These are phyloP conservation scores for Neurospora sp. DNA, from an alignment of 2,329 filamentous ascomycete genomes.

Conservation along the genomic window DNA sequence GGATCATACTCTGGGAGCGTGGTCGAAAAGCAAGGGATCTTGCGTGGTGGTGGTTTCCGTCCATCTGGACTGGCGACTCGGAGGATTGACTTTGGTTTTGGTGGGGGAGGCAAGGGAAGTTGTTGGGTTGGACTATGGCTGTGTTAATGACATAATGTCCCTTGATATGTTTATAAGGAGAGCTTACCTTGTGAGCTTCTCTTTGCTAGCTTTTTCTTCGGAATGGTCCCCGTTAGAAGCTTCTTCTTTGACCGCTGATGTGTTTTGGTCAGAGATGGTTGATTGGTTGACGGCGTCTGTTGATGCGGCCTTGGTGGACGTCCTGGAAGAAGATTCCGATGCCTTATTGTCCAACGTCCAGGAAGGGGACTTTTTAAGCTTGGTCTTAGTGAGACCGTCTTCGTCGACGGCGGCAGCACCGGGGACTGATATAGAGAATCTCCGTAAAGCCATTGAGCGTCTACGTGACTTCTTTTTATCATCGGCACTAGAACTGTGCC, in stretches of 20 bases:
- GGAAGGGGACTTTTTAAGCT: constrained; percentile 13
- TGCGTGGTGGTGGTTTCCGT: constrained; percentile 5
- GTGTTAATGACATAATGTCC: background rate
- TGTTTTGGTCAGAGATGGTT: background rate
- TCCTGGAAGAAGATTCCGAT: constrained; percentile 8
- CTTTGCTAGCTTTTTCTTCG: constrained; percentile 6
- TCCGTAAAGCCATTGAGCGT: constrained; percentile 15
- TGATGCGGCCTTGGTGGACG: constrained; percentile 11
- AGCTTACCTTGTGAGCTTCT: constrained; percentile 9
- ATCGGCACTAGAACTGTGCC: constrained; percentile 17
- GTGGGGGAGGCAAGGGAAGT: constrained; percentile 1
- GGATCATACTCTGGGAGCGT: constrained; percentile 5
- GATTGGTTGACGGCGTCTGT: constrained; percentile 14
- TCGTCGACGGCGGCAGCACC: constrained; percentile 5
- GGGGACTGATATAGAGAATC: constrained; percentile 13
- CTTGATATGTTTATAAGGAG: background rate
- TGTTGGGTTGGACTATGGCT: constrained; percentile 1
- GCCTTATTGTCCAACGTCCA: constrained; percentile 10
- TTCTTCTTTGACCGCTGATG: background rate
- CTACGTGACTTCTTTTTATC: constrained; percentile 18
- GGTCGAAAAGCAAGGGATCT: constrained; percentile 8
- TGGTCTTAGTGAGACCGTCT: constrained; percentile 15
- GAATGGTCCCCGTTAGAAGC: background rate
- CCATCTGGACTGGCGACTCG: constrained; percentile 17
- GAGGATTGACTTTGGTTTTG: constrained; percentile 18